A percentile compares a stretch with the other conserved stretches of the same genome.
phyloP scores from a whole-genome alignment of 106 monocot genomes.

The Phalaenopsis equestris region DNA sequence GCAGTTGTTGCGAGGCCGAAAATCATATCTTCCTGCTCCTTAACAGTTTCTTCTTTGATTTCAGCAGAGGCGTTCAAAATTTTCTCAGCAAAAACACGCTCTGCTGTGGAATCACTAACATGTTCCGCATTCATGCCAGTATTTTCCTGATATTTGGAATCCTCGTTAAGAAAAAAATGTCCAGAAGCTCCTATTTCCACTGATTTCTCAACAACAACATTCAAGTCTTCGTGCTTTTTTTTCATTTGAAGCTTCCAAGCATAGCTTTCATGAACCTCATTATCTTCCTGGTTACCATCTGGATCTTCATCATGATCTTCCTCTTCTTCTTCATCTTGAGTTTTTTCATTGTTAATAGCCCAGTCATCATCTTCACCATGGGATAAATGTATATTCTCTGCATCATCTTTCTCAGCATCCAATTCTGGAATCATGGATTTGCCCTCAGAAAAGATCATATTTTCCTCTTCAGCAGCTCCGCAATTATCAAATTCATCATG shows the following conservation, averaged over 20 bases:
- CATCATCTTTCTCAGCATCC: conserved; percentile 19
- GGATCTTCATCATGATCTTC: conserved; percentile 67
- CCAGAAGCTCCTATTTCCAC: conserved; percentile 16
- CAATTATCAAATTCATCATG: conserved; percentile 84
- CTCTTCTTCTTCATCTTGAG: conserved; percentile 46
- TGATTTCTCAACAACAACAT: conserved; percentile 14
- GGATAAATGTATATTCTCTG: conserved; percentile 15
- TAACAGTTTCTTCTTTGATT: conserved; percentile 35
- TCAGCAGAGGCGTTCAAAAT: conserved; percentile 7
- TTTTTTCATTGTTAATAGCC: conserved; percentile 39
- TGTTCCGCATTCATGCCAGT: background rate
- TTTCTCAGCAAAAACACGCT: conserved; percentile 4
- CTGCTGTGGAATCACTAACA: conserved; percentile 10
- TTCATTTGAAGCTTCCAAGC: conserved; percentile 30
- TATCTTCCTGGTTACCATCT: conserved; percentile 44
- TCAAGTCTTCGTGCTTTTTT: conserved; percentile 23
- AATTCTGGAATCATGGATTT: conserved; percentile 16
- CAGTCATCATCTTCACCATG: conserved; percentile 81
- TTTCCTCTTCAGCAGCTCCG: conserved; percentile 39
- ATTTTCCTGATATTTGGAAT: conserved; percentile 16
- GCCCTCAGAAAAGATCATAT: conserved; percentile 32
- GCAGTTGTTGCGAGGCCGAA: conserved; percentile 27
- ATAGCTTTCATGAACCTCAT: conserved; percentile 40
- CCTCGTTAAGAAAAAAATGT: no score
- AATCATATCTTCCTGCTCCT: conserved; percentile 33